Evolutionary conservation across 306 rosid genomes (phyloP).

Genomic region (Purshia tridentata): DNA sequence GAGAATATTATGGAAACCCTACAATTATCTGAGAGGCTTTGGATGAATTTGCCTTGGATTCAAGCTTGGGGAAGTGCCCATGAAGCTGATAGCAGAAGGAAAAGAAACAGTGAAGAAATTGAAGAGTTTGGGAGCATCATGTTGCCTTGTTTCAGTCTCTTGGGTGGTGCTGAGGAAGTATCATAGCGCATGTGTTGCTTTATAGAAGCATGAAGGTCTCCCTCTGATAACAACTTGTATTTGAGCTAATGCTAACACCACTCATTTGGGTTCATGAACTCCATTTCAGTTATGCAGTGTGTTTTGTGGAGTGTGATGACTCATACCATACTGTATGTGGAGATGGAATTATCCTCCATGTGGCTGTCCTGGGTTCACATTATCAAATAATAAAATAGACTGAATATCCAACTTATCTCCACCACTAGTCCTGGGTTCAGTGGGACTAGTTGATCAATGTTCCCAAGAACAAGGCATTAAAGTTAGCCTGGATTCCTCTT

Average conservation of each 20-base stretch:
- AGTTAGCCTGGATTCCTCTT: neutral
- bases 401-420: constrained; percentile 17
- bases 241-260: too few species aligned
- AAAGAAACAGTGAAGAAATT: constrained; percentile 6
- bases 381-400: neutral
- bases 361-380: constrained; percentile 7
- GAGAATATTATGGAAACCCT: constrained; percentile 38
- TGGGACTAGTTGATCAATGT: neutral
- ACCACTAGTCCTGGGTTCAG: too few species aligned
- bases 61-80: constrained; percentile 33
- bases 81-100: constrained; percentile 41
- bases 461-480: constrained; percentile 21
- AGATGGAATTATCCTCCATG: neutral
- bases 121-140: constrained; percentile 34
- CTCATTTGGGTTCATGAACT: too few species aligned
- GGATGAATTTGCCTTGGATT: constrained; percentile 40
- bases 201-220: too few species aligned
- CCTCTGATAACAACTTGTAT: too few species aligned
- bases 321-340: too few species aligned
- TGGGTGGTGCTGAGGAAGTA: neutral
- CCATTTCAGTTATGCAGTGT: too few species aligned
- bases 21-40: constrained; percentile 45
- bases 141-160: neutral
- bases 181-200: neutral
- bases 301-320: too few species aligned